phyloP scores from a whole-genome alignment of 2,329 filamentous ascomycete genomes.

The Monilinia aucupariae region DNA sequence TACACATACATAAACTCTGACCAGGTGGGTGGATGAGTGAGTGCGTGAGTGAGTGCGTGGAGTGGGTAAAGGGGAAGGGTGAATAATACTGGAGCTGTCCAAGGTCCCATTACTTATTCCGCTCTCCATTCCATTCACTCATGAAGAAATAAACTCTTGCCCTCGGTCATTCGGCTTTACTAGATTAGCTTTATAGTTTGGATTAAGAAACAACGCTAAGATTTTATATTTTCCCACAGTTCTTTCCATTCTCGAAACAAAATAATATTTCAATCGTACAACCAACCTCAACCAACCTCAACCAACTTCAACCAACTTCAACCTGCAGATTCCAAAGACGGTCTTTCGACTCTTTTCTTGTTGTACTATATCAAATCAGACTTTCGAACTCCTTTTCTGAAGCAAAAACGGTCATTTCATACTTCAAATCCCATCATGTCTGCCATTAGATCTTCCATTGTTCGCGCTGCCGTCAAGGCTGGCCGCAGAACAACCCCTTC shows the following conservation, averaged over 20 bases:
- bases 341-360: neutral
- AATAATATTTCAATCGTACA: neutral
- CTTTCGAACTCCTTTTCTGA: neutral
- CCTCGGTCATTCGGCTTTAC: slow-evolving; percentile 5
- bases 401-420: no score
- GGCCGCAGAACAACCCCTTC: slow-evolving; percentile 4
- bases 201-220: neutral
- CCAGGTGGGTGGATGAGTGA: neutral
- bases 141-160: neutral
- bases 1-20: neutral
- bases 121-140: neutral
- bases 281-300: neutral
- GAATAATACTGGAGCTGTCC: neutral
- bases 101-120: no score
- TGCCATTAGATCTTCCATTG: slow-evolving; percentile 7
- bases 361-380: neutral
- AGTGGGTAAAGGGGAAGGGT: no score
- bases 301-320: neutral
- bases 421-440: slow-evolving; percentile 2
- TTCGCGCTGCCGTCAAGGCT: slow-evolving; percentile 13
- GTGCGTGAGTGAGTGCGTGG: no score
- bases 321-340: neutral
- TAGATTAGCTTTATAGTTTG: neutral
- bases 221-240: slow-evolving; percentile 7
- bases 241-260: neutral